Evolutionary conservation across 1,284 basidiomycete genomes (phyloP).

Genomic region (Cryptococcus hybrid): DNA sequence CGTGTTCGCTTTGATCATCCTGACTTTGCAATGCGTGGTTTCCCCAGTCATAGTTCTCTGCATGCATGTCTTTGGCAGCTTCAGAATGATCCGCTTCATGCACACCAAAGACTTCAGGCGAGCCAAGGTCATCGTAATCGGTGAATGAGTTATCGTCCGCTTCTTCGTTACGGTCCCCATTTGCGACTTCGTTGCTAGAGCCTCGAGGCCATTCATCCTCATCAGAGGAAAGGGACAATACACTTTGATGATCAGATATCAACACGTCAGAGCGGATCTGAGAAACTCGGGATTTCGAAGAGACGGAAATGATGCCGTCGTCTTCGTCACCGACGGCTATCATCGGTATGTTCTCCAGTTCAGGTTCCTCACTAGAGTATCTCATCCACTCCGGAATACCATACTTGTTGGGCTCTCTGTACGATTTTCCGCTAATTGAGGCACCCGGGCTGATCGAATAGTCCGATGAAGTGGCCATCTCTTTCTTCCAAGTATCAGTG

Average conservation of each 20-base stretch:
- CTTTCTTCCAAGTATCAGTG: neutral
- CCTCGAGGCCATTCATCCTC: conserved; percentile 2
- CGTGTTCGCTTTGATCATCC: no score
- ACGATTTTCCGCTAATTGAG: no score
- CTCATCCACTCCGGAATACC: conserved; percentile 19
- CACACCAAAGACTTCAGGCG: neutral
- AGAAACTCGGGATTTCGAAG: neutral
- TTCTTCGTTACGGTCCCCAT: conserved; percentile 6
- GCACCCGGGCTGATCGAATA: no score
- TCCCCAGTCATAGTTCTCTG: no score
- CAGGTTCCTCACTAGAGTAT: conserved; percentile 12
- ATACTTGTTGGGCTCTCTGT: conserved; percentile 10
- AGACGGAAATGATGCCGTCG: neutral
- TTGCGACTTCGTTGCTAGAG: neutral
- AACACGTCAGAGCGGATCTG: no score
- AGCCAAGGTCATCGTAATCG: conserved; percentile 10
- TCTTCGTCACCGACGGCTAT: neutral
- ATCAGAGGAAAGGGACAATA: neutral
- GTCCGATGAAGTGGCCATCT: no score
- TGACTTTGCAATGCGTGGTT: no score
- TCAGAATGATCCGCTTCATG: no score
- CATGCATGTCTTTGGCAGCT: no score
- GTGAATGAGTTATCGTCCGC: conserved; percentile 7
- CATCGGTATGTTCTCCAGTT: neutral
- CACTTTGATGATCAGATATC: neutral